Conservation (phyloP, 352 stramenopile genomes). For the Pilasporangium apinafurcum region DNA sequence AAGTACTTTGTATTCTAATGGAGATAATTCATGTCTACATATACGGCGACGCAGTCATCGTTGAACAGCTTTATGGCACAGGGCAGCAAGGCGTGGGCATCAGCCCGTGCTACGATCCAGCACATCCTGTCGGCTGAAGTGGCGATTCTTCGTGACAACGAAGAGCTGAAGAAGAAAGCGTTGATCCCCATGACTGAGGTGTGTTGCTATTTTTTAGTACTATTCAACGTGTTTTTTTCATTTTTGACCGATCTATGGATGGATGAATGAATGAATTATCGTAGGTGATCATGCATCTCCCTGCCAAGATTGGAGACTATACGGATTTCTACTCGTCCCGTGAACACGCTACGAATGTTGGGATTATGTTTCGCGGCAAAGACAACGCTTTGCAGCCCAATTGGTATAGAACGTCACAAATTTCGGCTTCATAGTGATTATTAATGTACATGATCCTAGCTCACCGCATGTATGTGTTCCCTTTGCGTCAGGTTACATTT, state of each 20-base stretch:
- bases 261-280: too few species aligned
- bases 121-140: constrained; percentile 76
- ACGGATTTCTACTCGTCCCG: constrained; percentile 97
- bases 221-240: neutral
- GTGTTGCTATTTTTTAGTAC: neutral
- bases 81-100: constrained; percentile 81
- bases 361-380: constrained; percentile 90
- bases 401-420: constrained; percentile 42
- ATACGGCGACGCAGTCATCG: constrained; percentile 44
- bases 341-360: constrained; percentile 95
- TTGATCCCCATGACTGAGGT: constrained; percentile 75
- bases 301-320: constrained; percentile 94
- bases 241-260: too few species aligned
- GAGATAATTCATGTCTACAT: too few species aligned
- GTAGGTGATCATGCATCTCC: constrained; percentile 85
- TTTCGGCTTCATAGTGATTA: neutral
- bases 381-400: constrained; percentile 97
- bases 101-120: constrained; percentile 82
- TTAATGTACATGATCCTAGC: neutral
- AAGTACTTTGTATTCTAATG: constrained; percentile 20
- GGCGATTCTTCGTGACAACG: constrained; percentile 76
- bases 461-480: neutral
- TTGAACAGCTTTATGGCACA: constrained; percentile 94
- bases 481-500: constrained; percentile 86
- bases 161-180: constrained; percentile 55